Evolutionary conservation across 1,139 yeast genomes (phyloP), one percentile per base, ranked within the genome.

Genomic region (Pneumocystis carinii): DNA sequence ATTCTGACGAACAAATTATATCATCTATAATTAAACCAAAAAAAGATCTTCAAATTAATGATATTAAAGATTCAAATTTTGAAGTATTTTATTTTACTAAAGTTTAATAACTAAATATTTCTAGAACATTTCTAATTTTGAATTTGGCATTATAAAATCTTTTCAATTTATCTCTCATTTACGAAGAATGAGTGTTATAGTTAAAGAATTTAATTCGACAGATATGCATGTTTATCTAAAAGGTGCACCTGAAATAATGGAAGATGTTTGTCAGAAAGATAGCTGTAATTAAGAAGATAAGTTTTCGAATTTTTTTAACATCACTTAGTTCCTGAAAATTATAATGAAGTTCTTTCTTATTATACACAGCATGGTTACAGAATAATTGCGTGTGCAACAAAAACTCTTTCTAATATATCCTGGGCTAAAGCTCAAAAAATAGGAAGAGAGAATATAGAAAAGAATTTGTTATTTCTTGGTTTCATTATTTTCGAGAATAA

Each of bases 231-330:
- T 87, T 0, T 86, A 82, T 71, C 87, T 94, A 15, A 92, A 92
- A 72, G 99, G 99, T 62, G 98, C 99, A 0, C 99, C 99, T 0
- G 99, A 92, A 73, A 88, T 90, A n/a, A 87, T 92, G 80, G 77
- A 80, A 48, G 86, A 84, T 37, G 83, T 92, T 56, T 92, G 98
- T 74, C 75, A 76, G 19, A 81, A 83, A 1, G 82, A 81, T 27
- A 76, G 90, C 0, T 74, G 55, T 37, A 57, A 57, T 15, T n/a
- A 29, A 42, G 55, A 19, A 57, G 10, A 24, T 10, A 10, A 17
- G 6, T 10, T 29, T 57, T 17, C 3, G 6, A 19, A 57, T 5
- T 19, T 37, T 37, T 57, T 39, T 57, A 19, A 57, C 14, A 24
- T 39, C 14, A 19, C 14, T 35, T 12, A 57, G 59, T 94, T 59